Evolutionary conservation across 352 stramenopile species (phyloP), one percentile per base, ranked within the genome.

Genomic region (Pythium coloratum): DNA sequence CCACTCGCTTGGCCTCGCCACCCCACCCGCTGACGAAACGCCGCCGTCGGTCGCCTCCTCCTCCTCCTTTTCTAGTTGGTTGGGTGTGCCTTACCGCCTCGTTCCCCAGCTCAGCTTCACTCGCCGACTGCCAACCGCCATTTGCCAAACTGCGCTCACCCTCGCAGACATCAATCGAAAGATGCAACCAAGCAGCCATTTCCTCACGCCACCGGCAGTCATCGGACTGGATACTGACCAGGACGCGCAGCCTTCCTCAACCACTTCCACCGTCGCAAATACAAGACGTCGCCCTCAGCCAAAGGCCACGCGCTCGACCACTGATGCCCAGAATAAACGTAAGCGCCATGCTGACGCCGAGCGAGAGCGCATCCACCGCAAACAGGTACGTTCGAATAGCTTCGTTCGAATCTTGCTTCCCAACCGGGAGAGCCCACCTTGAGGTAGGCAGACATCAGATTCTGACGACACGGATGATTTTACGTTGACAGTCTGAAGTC

Each of bases 301-400:
- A 6, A 68, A 62, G 32, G 7, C 50, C 1, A 33, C 53, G 46
- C 70, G 55, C 10, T 46, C 46, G 7, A 50, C 65, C 2, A 14
- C 38, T 6, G 56, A 69, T 0, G n/a, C 64, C 10, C 59, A 74
- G 28, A 20, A 16, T 55, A 72, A 72, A 49, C 67, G 71, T 16
- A 75, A 75, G 64, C 67, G 64, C 40, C 62, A 77, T 56, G 71
- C 62, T 0, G 67, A 72, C 34, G 67, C 69, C 32, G 64, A 75
- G 56, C 71, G 67, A 12, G 64, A 71, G 40, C 64, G 69, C 28
- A 76, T 69, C 44, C 64, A 76, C 47, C 69, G 69, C 13, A 76
- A 76, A 32, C 59, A 71, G 69, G 69, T 75, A 66, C 44, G 20
- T 24, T 24, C 0, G 20, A 24, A 24, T 24, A 24, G 20, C 20